phyloP scores from a whole-genome alignment of 208 protist species.

The Trypanosoma brucei region DNA sequence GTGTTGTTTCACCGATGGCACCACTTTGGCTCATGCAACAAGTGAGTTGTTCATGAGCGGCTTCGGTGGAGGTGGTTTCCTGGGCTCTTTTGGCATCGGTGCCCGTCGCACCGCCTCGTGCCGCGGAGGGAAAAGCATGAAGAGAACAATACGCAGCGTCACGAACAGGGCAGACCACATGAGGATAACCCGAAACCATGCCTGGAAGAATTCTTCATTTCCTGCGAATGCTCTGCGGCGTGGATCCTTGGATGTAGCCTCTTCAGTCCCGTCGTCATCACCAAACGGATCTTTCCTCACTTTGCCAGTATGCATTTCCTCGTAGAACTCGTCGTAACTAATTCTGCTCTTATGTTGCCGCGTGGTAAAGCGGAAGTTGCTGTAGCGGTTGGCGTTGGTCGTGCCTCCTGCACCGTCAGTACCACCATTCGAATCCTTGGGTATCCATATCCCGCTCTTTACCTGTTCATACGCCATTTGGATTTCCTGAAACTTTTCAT shows the following conservation, averaged over 20 bases:
- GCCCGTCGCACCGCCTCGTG: slow-evolving; percentile 51
- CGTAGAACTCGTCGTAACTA: slow-evolving; percentile 88
- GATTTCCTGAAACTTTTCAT: slow-evolving; percentile 88
- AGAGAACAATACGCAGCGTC: slow-evolving; percentile 56
- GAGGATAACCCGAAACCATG: slow-evolving; percentile 85
- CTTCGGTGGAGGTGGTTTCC: slow-evolving; percentile 78
- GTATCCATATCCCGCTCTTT: slow-evolving; percentile 83
- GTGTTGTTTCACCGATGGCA: background rate
- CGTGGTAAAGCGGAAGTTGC: slow-evolving; percentile 85
- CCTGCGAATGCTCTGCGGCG: slow-evolving; percentile 73
- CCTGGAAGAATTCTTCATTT: slow-evolving; percentile 79
- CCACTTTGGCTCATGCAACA: slow-evolving; percentile 12
- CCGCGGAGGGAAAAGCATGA: slow-evolving; percentile 79
- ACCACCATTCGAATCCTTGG: slow-evolving; percentile 36
- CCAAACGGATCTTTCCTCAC: slow-evolving; percentile 74
- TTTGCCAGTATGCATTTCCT: slow-evolving; percentile 88
- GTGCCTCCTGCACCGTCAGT: slow-evolving; percentile 34
- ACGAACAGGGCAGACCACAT: slow-evolving; percentile 80
- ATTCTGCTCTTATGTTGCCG: slow-evolving; percentile 76
- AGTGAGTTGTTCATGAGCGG: slow-evolving; percentile 44
- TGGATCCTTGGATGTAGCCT: slow-evolving; percentile 40
- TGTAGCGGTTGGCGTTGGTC: slow-evolving; percentile 68
- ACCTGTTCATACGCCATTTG: slow-evolving; percentile 88
- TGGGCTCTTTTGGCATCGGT: slow-evolving; percentile 24
- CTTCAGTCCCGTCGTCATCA: slow-evolving; percentile 74